A percentile compares a stretch with the other conserved stretches of the same genome.
These are phyloP conservation scores for Heritiera littoralis DNA, from an alignment of 345 rosid species.

Conservation along the genomic window DNA sequence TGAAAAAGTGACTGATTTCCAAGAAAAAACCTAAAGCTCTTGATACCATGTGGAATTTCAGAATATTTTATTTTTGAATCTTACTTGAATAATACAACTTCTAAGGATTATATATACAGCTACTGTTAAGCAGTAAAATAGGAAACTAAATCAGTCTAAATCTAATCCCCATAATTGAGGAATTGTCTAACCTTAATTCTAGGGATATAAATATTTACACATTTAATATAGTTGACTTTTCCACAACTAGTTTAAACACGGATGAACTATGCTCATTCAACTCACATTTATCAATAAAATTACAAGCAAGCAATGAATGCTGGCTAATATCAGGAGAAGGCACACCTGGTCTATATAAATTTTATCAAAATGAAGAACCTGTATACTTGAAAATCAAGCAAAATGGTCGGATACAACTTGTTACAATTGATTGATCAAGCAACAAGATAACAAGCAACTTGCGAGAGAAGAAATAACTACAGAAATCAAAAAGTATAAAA, in stretches of 20 bases:
- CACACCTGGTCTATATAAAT: not conserved
- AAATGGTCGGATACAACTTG: conserved; percentile 11
- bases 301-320: not conserved
- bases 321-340: not conserved
- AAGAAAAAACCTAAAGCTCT: no score
- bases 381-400: conserved; percentile 15
- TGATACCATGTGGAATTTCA: no score
- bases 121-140: no score
- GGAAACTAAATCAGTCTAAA: no score
- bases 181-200: no score
- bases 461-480: conserved; percentile 26
- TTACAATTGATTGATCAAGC: conserved; percentile 9
- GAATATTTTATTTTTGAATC: no score
- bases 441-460: not conserved
- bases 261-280: not conserved
- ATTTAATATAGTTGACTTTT: no score
- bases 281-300: not conserved
- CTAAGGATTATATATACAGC: no score
- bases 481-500: conserved; percentile 27
- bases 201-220: no score
- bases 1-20: no score
- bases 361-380: conserved; percentile 3
- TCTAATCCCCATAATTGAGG: no score
- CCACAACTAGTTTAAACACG: not conserved
- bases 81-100: no score